Evolutionary conservation across 2,329 filamentous ascomycete genomes (phyloP), one percentile per base, ranked within the genome.

Genomic region (Trichoderma sp.): DNA sequence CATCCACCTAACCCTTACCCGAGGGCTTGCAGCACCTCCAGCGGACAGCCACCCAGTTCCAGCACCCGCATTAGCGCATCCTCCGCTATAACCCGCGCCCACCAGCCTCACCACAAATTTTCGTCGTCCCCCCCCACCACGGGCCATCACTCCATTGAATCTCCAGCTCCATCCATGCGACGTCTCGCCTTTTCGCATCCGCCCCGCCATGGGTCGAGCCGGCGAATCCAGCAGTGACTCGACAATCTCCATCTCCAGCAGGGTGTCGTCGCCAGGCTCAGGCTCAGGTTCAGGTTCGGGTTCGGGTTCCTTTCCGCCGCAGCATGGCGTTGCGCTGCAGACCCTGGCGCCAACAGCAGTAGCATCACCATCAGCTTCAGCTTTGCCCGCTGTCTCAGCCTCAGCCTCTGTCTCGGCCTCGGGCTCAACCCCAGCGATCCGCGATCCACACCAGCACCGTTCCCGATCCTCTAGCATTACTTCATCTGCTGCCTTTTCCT

Each of bases 321-420:
- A 68, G 63, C 72, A 71, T 65, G 72, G 71, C 68, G 74, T 76
- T 59, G 70, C 72, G 65, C 74, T 76, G 62, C 72, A 73, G 67
- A 73, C 72, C 69, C 73, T 76, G 69, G 70, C 70, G 67, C 67
- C 71, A 64, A 54, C 50, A 60, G 14, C 15, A 21, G 50, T 4
- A 47, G 19, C 50, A 34, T 14, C 39, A 19, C 21, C 59, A 17
- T 6, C 58, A 7, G 47, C 58, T 9, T 45, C 59, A 24, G 7
- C 28, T 4, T 12, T 28, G 14, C 24, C 41, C 19, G 69, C 70
- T 65, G 63, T 64, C 48, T 58, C 62, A 44, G 62, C 24, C 48
- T 58, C 62, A 44, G 62, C 24, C 57, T 28, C 55, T 19, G 55
- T 45, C 34, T 59, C 43, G 34, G 56, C 21, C 56, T 47, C 43